Evolutionary conservation across 2,329 filamentous ascomycete genomes (phyloP), one percentile per base, ranked within the genome.

Genomic region (Ophiosphaerella narmari): DNA sequence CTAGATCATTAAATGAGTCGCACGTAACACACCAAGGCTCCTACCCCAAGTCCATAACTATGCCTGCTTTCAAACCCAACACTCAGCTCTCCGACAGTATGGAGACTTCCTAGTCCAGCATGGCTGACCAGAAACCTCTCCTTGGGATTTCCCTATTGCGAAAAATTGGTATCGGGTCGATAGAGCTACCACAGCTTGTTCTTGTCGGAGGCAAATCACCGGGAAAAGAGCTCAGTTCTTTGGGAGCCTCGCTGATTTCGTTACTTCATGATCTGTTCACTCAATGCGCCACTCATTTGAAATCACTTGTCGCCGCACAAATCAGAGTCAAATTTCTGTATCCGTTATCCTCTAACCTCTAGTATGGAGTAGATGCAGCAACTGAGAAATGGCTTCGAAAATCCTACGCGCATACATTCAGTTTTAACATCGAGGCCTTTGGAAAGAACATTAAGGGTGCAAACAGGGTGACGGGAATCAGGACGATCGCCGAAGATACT

Each of bases 251-350:
- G 75, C 72, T 2, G 57, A 62, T 1, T 50, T 77, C 1, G 68
- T 68, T 1, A 76, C 78, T 47, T 77, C 76, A 26, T 32, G 77
- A 70, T 18, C 48, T 83, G 0, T 86, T 82, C 59, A 86, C 84
- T 0, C 75, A 80, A 1, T 86, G 85, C 54, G 79, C 83, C 0
- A 86, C 82, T 0, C 81, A 86, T n/a, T n/a, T n/a, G n/a, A n/a
- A 59, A 71, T 86, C 3, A 75, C 81, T 23, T 72, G 85, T 11
- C 75, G 80, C 4, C 76, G 77, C 5, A 70, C 69, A 1, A 35
- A 57, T 0, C 50, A 67, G 7, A 54, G 67, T 0, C 66, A 57
- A 3, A 63, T 82, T n/a, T 77, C 81, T 26, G 37, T 53, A 8
- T 54, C 42, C 18, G 54, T 46, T 52, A 65, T 40, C 32, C 35